Percentiles rank a stretch among this genome's conserved stretches.
Conservation (phyloP, 164 flowering plant genomes). For the Warburgia ugandensis region DNA sequence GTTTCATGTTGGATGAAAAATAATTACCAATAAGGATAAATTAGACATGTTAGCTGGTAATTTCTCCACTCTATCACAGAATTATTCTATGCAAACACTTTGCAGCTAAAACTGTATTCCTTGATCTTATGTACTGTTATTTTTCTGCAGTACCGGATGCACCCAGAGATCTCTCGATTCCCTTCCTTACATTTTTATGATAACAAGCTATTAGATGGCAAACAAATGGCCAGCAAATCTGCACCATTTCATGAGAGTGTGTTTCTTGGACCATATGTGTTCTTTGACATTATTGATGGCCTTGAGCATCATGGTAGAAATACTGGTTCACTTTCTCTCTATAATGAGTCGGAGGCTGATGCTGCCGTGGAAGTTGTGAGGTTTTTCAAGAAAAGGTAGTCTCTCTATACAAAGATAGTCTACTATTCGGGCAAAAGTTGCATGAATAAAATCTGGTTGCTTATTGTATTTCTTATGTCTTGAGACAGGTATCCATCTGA, state of each 20-base stretch:
- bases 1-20: no score
- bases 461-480: background rate
- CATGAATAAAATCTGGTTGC: background rate
- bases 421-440: background rate
- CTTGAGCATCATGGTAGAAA: slow-evolving; percentile 56
- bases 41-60: no score
- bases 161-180: slow-evolving; percentile 89
- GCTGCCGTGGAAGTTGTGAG: slow-evolving; percentile 74
- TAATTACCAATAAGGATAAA: no score
- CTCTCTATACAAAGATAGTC: background rate
- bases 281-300: slow-evolving; percentile 84
- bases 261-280: slow-evolving; percentile 77
- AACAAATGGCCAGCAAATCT: slow-evolving; percentile 38
- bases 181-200: slow-evolving; percentile 94
- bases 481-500: slow-evolving; percentile 63
- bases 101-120: background rate
- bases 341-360: slow-evolving; percentile 76
- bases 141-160: slow-evolving; percentile 89
- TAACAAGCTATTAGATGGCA: slow-evolving; percentile 69
- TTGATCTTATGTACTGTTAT: background rate
- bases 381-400: slow-evolving; percentile 65
- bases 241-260: slow-evolving; percentile 63
- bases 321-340: slow-evolving; percentile 57
- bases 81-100: no score
- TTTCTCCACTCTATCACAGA: no score